phyloP scores from a whole-genome alignment of 208 protist species.

The Leishmania mexicana region DNA sequence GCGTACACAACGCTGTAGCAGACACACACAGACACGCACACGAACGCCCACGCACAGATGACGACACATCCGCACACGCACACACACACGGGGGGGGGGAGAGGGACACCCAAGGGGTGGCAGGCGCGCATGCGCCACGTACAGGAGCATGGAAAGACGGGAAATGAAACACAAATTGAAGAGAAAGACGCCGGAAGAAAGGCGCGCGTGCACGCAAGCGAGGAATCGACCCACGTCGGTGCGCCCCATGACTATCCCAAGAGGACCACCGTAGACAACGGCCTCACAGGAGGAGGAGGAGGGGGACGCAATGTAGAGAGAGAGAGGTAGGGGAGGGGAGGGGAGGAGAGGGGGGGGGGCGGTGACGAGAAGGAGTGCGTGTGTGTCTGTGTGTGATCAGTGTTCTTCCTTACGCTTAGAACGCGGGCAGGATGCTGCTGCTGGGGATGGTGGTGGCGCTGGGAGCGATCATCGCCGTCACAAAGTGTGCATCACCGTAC shows the following conservation, averaged over 20 bases:
- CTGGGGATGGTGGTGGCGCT: neutral
- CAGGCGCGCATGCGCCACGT: neutral
- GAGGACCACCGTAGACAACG: neutral
- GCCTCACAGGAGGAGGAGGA: neutral
- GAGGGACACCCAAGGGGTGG: neutral
- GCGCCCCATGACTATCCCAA: neutral
- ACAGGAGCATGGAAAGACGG: too few relatives aligned
- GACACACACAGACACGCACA: neutral
- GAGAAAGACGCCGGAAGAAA: neutral
- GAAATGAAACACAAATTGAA: neutral
- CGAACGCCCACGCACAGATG: neutral
- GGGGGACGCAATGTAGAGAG: neutral
- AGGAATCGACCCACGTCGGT: neutral
- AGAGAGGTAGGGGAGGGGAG: neutral
- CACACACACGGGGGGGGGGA: neutral
- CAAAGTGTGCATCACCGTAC: neutral
- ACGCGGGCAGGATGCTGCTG: neutral
- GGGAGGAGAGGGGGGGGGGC: too few relatives aligned
- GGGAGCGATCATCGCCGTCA: neutral
- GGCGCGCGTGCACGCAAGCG: neutral
- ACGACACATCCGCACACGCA: neutral
- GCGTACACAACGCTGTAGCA: neutral
- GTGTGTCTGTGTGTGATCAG: neutral
- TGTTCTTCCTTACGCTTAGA: neutral
- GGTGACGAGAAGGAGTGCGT: neutral